Conservation (phyloP, 306 rosid genomes). For the Luffa aegyptiaca region DNA sequence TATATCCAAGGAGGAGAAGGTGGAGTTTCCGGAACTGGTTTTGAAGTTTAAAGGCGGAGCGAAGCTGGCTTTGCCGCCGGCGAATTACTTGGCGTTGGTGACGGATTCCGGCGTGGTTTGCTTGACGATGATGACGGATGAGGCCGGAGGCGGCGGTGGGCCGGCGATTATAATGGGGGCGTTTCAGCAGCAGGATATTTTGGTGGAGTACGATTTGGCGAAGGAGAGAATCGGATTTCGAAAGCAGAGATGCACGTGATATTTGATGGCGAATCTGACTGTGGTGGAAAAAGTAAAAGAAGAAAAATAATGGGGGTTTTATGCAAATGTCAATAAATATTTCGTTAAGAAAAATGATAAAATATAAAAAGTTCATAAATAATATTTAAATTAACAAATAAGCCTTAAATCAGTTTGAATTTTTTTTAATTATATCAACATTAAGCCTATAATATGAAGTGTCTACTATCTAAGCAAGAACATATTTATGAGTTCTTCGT, state of each 20-base stretch:
- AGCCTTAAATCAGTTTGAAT: too few relatives aligned
- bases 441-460: too few relatives aligned
- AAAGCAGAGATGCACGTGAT: conserved; percentile 25
- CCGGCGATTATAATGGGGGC: conserved; percentile 72
- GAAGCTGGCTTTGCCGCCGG: conserved; percentile 32
- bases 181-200: conserved; percentile 60
- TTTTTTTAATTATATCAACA: too few relatives aligned
- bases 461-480: too few relatives aligned
- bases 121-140: conserved; percentile 38
- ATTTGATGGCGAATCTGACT: too few relatives aligned
- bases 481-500: too few relatives aligned
- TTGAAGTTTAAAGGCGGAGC: conserved; percentile 76
- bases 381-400: too few relatives aligned
- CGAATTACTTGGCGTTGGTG: conserved; percentile 42
- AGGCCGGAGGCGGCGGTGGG: conserved; percentile 13
- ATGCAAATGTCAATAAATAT: too few relatives aligned
- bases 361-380: too few relatives aligned
- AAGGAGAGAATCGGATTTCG: conserved; percentile 53
- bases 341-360: too few relatives aligned
- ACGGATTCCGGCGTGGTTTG: conserved; percentile 18
- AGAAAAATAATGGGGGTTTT: too few relatives aligned
- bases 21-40: conserved; percentile 36
- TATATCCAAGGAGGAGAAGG: conserved; percentile 11
- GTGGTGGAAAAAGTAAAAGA: too few relatives aligned
- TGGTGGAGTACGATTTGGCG: conserved; percentile 66